A percentile compares a stretch with the other conserved stretches of the same genome.
Evolutionary conservation across 495 filamentous ascomycete species (phyloP).

Genomic region (Mytilinidion resinicola): DNA sequence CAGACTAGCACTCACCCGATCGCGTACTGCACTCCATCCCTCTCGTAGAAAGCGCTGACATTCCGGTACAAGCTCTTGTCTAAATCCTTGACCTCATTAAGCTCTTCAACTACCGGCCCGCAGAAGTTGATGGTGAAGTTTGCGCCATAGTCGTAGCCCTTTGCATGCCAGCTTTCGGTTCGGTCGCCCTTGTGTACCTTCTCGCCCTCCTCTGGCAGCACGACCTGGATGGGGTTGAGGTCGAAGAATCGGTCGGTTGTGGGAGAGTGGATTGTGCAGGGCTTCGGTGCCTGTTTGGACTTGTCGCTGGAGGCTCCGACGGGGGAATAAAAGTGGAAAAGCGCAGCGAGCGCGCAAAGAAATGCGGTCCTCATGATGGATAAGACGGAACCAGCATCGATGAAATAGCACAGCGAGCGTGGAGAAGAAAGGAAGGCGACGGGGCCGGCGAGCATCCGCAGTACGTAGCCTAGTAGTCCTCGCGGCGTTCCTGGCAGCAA

Average conservation of each 20-base stretch:
- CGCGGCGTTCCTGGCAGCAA: neutral
- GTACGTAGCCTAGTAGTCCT: neutral
- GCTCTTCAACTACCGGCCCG: slow-evolving; percentile 69
- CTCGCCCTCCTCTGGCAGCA: slow-evolving; percentile 50
- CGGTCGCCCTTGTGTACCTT: slow-evolving; percentile 55
- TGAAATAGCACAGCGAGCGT: slow-evolving; percentile 5
- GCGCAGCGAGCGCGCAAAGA: slow-evolving; percentile 28
- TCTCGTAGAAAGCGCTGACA: slow-evolving; percentile 84
- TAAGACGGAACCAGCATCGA: neutral
- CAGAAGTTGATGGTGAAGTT: slow-evolving; percentile 98
- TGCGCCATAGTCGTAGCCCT: slow-evolving; percentile 74
- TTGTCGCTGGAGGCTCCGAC: slow-evolving; percentile 35
- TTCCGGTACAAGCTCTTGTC: slow-evolving; percentile 62
- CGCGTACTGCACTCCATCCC: slow-evolving; percentile 67
- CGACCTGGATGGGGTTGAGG: slow-evolving; percentile 64
- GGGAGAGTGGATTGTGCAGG: slow-evolving; percentile 75
- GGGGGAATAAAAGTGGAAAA: slow-evolving; percentile 31
- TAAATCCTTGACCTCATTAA: slow-evolving; percentile 59
- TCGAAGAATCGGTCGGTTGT: slow-evolving; percentile 82
- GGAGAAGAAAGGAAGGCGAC: neutral
- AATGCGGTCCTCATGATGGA: slow-evolving; percentile 12
- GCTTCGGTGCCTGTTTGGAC: slow-evolving; percentile 38
- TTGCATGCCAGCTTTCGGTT: slow-evolving; percentile 71
- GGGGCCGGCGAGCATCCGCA: neutral
- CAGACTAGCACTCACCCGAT: slow-evolving; percentile 59